Evolutionary conservation across 2,329 filamentous ascomycete genomes (phyloP).

Genomic region (Periconia sp.): DNA sequence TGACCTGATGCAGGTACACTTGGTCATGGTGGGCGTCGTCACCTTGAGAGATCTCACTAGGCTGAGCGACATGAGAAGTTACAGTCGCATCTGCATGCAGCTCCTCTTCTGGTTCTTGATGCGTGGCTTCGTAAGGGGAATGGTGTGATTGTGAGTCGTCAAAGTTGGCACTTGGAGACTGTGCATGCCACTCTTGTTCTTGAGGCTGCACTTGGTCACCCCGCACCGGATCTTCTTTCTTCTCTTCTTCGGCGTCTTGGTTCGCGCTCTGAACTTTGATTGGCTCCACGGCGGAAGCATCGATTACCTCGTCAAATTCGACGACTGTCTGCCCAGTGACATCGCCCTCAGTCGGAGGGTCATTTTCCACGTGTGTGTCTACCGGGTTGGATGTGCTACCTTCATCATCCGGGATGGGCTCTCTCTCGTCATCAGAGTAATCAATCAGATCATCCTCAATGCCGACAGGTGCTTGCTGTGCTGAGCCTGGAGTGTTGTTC

Average conservation of each 20-base stretch:
- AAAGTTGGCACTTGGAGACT: too few species aligned
- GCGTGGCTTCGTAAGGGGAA: not conserved
- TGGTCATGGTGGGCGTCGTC: too few species aligned
- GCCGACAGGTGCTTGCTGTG: conserved; percentile 10
- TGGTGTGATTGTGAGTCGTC: too few species aligned
- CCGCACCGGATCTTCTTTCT: too few species aligned
- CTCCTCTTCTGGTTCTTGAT: too few species aligned
- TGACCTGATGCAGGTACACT: conserved; percentile 25
- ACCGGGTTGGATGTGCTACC: not conserved
- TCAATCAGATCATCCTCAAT: conserved; percentile 41
- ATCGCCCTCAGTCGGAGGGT: conserved; percentile 8
- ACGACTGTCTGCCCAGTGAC: not conserved
- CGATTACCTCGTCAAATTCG: too few species aligned
- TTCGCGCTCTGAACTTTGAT: too few species aligned
- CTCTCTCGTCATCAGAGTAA: conserved; percentile 42
- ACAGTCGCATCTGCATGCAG: too few species aligned
- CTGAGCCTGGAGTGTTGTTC: conserved; percentile 1
- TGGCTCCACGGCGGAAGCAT: too few species aligned
- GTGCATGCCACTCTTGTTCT: not conserved
- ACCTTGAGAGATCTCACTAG: too few species aligned
- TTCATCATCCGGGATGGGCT: conserved; percentile 11
- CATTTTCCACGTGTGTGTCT: conserved; percentile 8
- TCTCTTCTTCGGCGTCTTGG: too few species aligned
- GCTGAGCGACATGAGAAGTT: too few species aligned
- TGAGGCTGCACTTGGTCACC: not conserved